Conservation (phyloP, 192 early-diverging fungal species). For the Gonapodya sp. region DNA sequence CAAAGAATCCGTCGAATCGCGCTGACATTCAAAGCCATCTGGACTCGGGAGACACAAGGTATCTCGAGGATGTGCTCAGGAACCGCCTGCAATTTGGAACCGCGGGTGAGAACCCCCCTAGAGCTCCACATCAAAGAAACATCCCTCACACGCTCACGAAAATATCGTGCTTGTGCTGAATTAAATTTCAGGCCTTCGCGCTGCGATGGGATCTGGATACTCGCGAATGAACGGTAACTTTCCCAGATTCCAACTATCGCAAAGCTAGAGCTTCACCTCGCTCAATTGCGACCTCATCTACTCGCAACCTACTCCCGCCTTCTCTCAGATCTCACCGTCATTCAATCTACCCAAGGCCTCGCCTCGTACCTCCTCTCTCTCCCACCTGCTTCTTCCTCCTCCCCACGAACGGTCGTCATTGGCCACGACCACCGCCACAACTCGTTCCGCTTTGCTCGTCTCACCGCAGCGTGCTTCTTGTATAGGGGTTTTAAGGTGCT, state of each 20-base stretch:
- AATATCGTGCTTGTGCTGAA: too few species aligned
- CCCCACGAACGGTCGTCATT: constrained; percentile 74
- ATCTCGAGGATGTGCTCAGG: constrained; percentile 44
- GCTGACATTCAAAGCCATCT: constrained; percentile 42
- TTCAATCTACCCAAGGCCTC: constrained; percentile 74
- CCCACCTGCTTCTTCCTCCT: not conserved
- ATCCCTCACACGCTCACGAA: too few species aligned
- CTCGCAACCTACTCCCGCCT: too few species aligned
- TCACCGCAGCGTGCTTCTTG: constrained; percentile 77
- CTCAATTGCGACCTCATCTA: too few species aligned
- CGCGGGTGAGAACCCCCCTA: constrained; percentile 35
- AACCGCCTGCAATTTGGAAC: constrained; percentile 76
- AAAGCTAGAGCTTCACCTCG: not conserved
- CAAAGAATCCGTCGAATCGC: constrained; percentile 50
- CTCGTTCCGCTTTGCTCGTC: constrained; percentile 66
- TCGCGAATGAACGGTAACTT: constrained; percentile 67
- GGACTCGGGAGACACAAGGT: constrained; percentile 31
- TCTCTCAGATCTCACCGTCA: constrained; percentile 60
- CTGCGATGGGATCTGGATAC: constrained; percentile 91
- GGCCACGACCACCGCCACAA: constrained; percentile 92
- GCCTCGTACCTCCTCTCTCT: constrained; percentile 9
- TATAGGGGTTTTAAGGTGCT: constrained; percentile 68
- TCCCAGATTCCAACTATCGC: not conserved
- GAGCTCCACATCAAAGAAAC: not conserved
- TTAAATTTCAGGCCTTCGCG: constrained; percentile 51